Conservation (phyloP, 2,329 filamentous ascomycete genomes). For the Phyllosticta ampelicida region DNA sequence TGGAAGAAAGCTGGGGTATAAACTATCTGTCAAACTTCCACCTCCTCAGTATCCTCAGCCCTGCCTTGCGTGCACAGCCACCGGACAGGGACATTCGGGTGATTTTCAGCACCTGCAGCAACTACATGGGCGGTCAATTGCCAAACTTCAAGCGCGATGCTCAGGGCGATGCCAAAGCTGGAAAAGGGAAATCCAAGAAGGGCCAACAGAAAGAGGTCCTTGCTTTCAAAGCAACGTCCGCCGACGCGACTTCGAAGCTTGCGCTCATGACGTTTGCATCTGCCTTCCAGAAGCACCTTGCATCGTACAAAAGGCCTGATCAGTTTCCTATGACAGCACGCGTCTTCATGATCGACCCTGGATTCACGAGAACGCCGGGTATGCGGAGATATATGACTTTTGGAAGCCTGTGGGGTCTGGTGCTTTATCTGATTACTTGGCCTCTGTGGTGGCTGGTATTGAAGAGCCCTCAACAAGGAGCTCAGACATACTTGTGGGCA, state of each 20-base stretch:
- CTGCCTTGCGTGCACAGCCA: constrained; percentile 81
- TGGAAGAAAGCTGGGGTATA: constrained; percentile 86
- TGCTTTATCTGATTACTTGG: constrained; percentile 68
- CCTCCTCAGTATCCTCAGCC: constrained; percentile 79
- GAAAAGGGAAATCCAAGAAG: constrained; percentile 13
- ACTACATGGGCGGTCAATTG: constrained; percentile 70
- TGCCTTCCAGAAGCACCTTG: constrained; percentile 86
- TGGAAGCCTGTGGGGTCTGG: constrained; percentile 70
- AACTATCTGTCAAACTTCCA: constrained; percentile 97
- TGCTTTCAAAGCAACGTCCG: constrained; percentile 33
- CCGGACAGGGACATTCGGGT: constrained; percentile 88
- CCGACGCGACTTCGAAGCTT: constrained; percentile 45
- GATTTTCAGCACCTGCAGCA: constrained; percentile 74
- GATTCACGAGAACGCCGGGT: constrained; percentile 72
- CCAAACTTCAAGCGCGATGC: constrained; percentile 41
- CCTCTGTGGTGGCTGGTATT: constrained; percentile 76
- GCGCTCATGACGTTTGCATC: constrained; percentile 82
- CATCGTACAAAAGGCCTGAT: constrained; percentile 74
- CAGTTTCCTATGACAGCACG: constrained; percentile 69
- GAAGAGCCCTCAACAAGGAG: constrained; percentile 73
- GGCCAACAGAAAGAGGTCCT: constrained; percentile 15
- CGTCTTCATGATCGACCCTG: constrained; percentile 81
- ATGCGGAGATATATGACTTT: constrained; percentile 78
- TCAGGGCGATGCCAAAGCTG: constrained; percentile 44
- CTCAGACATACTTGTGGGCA: constrained; percentile 77